Evolutionary conservation across 768 basidiomycete species (phyloP).

Genomic region (Phylloporus sp.): DNA sequence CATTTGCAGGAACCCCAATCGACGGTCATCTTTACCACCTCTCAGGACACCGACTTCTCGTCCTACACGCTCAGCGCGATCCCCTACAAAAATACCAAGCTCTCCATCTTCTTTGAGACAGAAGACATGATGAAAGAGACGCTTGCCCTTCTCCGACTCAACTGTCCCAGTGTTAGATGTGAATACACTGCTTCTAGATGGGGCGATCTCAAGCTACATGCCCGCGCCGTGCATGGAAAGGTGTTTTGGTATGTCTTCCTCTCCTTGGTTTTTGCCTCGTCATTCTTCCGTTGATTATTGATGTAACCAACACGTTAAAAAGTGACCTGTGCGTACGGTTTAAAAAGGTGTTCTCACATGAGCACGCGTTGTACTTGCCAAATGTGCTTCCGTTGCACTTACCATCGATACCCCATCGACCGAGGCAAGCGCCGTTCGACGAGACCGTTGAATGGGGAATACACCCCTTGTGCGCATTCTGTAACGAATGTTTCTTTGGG

Average conservation of each 20-base stretch:
- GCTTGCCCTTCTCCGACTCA: slow-evolving; percentile 85
- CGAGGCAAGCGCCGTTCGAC: slow-evolving; percentile 38
- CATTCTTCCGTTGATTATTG: background rate
- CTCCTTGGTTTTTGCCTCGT: background rate
- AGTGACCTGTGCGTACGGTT: slow-evolving; percentile 84
- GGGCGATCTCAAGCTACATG: slow-evolving; percentile 86
- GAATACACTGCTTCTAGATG: slow-evolving; percentile 83
- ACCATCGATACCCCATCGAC: slow-evolving; percentile 57
- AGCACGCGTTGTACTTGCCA: slow-evolving; percentile 80
- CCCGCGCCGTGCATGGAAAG: slow-evolving; percentile 67
- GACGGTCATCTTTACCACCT: slow-evolving; percentile 67
- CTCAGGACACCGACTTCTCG: slow-evolving; percentile 56
- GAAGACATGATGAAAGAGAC: slow-evolving; percentile 95
- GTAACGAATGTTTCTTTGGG: slow-evolving; percentile 86
- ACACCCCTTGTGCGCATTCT: slow-evolving; percentile 85
- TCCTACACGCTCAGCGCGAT: slow-evolving; percentile 54
- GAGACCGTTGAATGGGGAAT: slow-evolving; percentile 66
- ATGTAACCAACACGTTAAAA: background rate
- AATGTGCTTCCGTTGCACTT: slow-evolving; percentile 66
- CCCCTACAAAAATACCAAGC: slow-evolving; percentile 63
- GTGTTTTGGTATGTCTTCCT: slow-evolving; percentile 65
- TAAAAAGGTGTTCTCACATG: slow-evolving; percentile 95
- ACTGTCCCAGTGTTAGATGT: slow-evolving; percentile 84
- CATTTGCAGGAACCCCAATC: slow-evolving; percentile 61
- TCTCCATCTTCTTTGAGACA: slow-evolving; percentile 83